phyloP scores from a whole-genome alignment of 2,329 filamentous ascomycete species.

The Chalara sp. region DNA sequence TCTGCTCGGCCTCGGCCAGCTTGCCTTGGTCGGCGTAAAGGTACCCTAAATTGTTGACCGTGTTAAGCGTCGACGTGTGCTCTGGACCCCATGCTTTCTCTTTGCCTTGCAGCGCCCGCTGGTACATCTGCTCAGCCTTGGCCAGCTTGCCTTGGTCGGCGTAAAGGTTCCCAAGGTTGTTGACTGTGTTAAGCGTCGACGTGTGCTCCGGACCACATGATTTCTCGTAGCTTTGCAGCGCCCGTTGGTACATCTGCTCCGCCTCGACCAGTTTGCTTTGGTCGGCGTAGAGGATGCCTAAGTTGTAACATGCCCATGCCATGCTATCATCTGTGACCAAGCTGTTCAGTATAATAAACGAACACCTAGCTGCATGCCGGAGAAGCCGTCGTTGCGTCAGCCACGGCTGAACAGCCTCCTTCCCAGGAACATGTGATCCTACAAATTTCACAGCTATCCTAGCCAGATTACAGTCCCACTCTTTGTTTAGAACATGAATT shows the following conservation, averaged over 20 bases:
- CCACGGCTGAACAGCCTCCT: not conserved
- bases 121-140: conserved; percentile 14
- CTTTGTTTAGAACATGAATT: conserved; percentile 11
- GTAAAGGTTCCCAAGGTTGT: conserved; percentile 19
- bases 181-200: conserved; percentile 4
- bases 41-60: too few species aligned
- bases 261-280: not conserved
- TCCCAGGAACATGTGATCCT: conserved; percentile 4
- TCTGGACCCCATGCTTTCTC: too few species aligned
- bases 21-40: too few species aligned
- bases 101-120: not conserved
- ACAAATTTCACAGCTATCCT: conserved; percentile 11
- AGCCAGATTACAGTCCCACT: conserved; percentile 6
- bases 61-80: too few species aligned
- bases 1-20: too few species aligned
- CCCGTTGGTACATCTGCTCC: not conserved
- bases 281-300: conserved; percentile 9
- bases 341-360: conserved; percentile 1
- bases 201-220: conserved; percentile 1
- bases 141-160: conserved; percentile 13
- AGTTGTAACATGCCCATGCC: conserved; percentile 8
- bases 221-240: not conserved
- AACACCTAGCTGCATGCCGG: conserved; percentile 2
- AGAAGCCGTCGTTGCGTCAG: not conserved
- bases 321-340: conserved; percentile 9